Base-by-base conservation (phyloP, 2,329 filamentous ascomycete species). In the Pestalotiopsis sp. region DNA sequence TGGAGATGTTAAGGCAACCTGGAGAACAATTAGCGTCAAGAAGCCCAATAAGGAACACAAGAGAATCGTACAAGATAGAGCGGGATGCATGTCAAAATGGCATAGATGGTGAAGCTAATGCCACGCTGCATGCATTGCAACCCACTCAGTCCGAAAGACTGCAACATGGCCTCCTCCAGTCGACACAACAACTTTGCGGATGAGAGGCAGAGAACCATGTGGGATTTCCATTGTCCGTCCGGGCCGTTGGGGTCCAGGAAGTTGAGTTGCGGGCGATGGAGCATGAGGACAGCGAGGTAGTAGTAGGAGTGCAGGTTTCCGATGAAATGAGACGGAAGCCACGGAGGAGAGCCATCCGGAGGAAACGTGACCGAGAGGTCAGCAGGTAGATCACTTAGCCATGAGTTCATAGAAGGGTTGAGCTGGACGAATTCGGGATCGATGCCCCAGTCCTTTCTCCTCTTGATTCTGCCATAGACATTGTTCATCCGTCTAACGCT, bases 51-150 rank as follows among this genome's bases (percentile, higher is more conserved):
- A 45, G 25, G 36, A 66, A 31, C 11, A 31, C 58, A 9, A 66
- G 64, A 62, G 56, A 36, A 63, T 87, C 93, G 80, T 85, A 98
- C 95, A 81, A 98, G 81, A 80, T 98, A 95, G 67, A 98, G 87
- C 81, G 98, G 95, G 27, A 95, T 95, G 83, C 95, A 97, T 0
- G 94, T 96, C 60, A 98, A 83, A 31, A 97, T 90, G 68, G 91
- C 90, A 77, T 98, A 98, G n/a, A 98, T 94, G 5, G 93, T 94
- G 76, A 97, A 98, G 80, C 95, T 97, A 78, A 97, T 94, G 52
- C 95, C 95, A 73, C 95, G 89, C 76, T 95, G 92, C 95, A 98
- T 98, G 81, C 92, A 97, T 74, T 96, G 86, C 17, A 98, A 84
- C 0, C 95, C 95, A 17, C 88, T 88, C 70, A 97, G 83, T 2